A percentile compares a stretch with the other conserved stretches of the same genome.
Evolutionary conservation across 2,329 filamentous ascomycete species (phyloP).

Genomic region (Botrytis porri): DNA sequence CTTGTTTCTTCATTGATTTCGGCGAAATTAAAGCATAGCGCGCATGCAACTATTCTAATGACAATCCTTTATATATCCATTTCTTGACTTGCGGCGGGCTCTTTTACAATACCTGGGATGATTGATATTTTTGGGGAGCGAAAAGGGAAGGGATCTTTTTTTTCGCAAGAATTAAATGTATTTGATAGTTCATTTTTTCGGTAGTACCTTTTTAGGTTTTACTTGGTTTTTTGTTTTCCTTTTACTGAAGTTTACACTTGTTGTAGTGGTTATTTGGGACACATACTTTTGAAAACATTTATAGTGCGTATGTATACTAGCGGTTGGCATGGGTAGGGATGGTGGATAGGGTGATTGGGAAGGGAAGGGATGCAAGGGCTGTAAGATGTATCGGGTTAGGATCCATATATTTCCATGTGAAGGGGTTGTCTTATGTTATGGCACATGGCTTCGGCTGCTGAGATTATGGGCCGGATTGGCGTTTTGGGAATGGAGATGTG

Average conservation of each 20-base stretch:
- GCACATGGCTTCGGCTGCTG: background rate
- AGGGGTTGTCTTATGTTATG: slow-evolving; percentile 6
- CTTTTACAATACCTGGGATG: slow-evolving; percentile 8
- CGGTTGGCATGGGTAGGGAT: background rate
- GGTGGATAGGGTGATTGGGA: background rate
- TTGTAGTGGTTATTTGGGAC: slow-evolving; percentile 8
- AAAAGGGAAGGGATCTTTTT: background rate
- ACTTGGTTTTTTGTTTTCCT: background rate
- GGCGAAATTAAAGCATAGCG: slow-evolving; percentile 5
- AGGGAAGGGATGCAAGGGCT: background rate
- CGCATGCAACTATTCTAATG: slow-evolving; percentile 7
- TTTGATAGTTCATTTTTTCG: slow-evolving; percentile 1
- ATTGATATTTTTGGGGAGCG: slow-evolving; percentile 10
- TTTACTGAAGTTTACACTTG: background rate
- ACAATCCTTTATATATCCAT: slow-evolving; percentile 20
- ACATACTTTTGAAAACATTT: slow-evolving; percentile 11
- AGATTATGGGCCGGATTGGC: background rate
- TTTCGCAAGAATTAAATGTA: slow-evolving; percentile 15
- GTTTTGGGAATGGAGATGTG: slow-evolving; percentile 5
- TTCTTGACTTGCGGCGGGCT: slow-evolving; percentile 8
- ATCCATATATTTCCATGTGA: slow-evolving; percentile 4
- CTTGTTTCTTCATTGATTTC: slow-evolving; percentile 10
- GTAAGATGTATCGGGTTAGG: background rate
- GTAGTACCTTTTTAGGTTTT: slow-evolving; percentile 2
- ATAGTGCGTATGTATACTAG: slow-evolving; percentile 13